Evolutionary conservation across 2,329 filamentous ascomycete genomes (phyloP).

Genomic region (Aureobasidium subglaciale): DNA sequence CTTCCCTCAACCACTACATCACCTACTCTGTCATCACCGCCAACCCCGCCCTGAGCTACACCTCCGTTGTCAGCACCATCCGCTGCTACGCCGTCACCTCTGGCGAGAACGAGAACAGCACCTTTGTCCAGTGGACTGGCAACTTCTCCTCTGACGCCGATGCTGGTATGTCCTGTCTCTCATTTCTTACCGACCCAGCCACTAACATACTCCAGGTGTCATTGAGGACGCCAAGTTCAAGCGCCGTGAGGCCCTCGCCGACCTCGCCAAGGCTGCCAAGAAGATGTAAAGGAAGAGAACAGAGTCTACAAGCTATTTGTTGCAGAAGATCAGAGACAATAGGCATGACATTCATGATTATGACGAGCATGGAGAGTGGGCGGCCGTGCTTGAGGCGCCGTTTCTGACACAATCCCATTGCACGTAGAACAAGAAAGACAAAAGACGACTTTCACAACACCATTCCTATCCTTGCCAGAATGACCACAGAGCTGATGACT

Average conservation of each 20-base stretch:
- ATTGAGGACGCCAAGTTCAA: slow-evolving; percentile 72
- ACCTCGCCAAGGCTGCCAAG: slow-evolving; percentile 45
- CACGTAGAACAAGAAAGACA: slow-evolving; percentile 4
- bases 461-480: too few relatives aligned
- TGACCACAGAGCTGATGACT: too few relatives aligned
- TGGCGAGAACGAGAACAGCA: slow-evolving; percentile 56
- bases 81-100: slow-evolving; percentile 60
- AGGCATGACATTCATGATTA: slow-evolving; percentile 12
- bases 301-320: neutral
- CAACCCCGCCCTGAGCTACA: slow-evolving; percentile 58
- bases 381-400: neutral
- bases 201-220: slow-evolving; percentile 44
- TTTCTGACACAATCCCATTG: neutral
- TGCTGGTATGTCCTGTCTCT: slow-evolving; percentile 45
- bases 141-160: slow-evolving; percentile 66
- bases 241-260: slow-evolving; percentile 62
- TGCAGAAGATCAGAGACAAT: neutral
- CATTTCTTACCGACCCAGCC: too few relatives aligned
- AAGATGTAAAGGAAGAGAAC: slow-evolving; percentile 23
- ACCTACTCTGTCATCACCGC: slow-evolving; percentile 66
- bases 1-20: slow-evolving; percentile 65
- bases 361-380: slow-evolving; percentile 7
- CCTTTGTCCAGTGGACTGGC: slow-evolving; percentile 62
- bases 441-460: neutral
- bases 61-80: slow-evolving; percentile 59